Base-by-base conservation (phyloP, 495 filamentous ascomycete species). In the Neurospora pannonica region DNA sequence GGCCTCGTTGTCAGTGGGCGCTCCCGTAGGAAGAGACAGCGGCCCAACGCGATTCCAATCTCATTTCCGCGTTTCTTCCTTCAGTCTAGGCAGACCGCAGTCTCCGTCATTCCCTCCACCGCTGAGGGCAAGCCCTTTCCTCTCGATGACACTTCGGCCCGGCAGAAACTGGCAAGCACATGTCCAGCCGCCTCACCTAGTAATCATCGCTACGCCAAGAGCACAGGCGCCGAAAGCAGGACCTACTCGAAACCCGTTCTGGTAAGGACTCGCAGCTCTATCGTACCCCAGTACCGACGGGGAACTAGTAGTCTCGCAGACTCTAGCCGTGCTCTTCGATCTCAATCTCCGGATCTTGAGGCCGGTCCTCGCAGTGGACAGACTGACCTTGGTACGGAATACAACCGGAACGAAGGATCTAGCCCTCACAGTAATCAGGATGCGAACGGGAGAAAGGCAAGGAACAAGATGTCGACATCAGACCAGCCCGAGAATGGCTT, bases 171-270 rank as follows among this genome's bases (percentile, higher is more conserved):
- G 70, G 86, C 80, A 77, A 83, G 79, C 76, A 82, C 81, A 73
- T 85, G 84, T 75, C 82, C 85, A 34, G 82, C 81, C 1, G 71
- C 71, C 39, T 77, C 76, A 21, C 79, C 83, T 70, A 21, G 74
- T 24, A 31, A 54, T 36, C 83, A 82, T 77, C 82, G 79, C 71
- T 85, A 85, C 79, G 76, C 84, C 71, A 82, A 84, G 76, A 82
- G 81, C 60, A 82, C 83, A 4, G 84, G 82, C 60, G 85, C 86
- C 73, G 81, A 85, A 74, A 87, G 82, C 78, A 86, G 79, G 71
- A 87, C 85, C 72, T 88, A 87, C 74, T 88, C 83, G 13, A 85
- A 87, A 73, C 87, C 87, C 2, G 86, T 89, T n/a, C 80, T 89
- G 46, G 87, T 89, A 24, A 82, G 86, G 42, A 89, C 87, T 13